A percentile compares a stretch with the other conserved stretches of the same genome.
These are phyloP conservation scores for Dactylellina drechsleri DNA, from an alignment of 2,329 filamentous ascomycete species.

Conservation along the genomic window DNA sequence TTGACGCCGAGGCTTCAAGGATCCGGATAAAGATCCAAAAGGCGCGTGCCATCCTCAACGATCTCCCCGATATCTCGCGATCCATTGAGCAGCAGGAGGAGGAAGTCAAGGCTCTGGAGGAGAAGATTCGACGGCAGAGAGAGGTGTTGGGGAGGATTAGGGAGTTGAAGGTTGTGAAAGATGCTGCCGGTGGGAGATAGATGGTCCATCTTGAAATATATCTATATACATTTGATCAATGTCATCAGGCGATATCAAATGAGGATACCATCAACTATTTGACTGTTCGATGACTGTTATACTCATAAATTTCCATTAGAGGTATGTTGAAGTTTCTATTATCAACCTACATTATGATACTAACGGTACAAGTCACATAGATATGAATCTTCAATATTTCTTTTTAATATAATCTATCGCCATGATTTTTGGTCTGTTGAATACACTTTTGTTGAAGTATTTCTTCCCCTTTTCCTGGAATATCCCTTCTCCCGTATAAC, in stretches of 20 bases:
- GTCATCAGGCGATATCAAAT: background rate
- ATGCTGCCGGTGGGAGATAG: slow-evolving; percentile 23
- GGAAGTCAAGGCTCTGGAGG: slow-evolving; percentile 75
- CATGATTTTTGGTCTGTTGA: slow-evolving; percentile 40
- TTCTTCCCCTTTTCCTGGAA: slow-evolving; percentile 49
- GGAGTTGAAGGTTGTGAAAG: slow-evolving; percentile 65
- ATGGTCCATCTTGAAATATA: background rate
- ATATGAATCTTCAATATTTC: background rate
- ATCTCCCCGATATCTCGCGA: slow-evolving; percentile 76
- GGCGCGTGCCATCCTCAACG: slow-evolving; percentile 73
- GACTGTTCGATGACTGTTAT: background rate
- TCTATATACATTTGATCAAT: background rate
- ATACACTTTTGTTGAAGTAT: slow-evolving; percentile 46
- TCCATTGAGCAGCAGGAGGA: slow-evolving; percentile 74
- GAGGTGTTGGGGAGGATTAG: slow-evolving; percentile 68
- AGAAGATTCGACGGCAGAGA: slow-evolving; percentile 71
- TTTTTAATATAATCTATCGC: slow-evolving; percentile 15
- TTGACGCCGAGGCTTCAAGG: slow-evolving; percentile 79
- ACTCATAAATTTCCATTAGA: background rate
- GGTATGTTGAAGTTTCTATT: background rate
- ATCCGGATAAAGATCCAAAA: slow-evolving; percentile 86
- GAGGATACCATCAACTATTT: too few relatives aligned
- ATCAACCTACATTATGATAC: too few relatives aligned
- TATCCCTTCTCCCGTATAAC: slow-evolving; percentile 37
- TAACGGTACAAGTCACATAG: background rate